A percentile compares a stretch with the other conserved stretches of the same genome.
These are phyloP conservation scores for Tremellales sp. DNA, from an alignment of 1,284 basidiomycete species.

Conservation along the genomic window DNA sequence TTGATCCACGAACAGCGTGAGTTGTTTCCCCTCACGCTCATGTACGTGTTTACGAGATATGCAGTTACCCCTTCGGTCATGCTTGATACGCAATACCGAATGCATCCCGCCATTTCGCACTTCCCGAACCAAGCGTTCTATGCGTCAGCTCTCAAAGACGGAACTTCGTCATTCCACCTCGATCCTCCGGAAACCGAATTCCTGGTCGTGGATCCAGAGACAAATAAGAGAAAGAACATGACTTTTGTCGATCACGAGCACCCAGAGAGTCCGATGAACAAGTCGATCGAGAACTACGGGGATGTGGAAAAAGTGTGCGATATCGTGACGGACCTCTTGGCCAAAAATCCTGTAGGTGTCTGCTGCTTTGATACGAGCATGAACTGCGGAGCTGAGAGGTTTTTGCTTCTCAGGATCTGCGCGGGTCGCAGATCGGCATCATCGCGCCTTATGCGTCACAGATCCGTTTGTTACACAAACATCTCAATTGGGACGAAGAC, in stretches of 20 bases:
- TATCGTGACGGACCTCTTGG: slow-evolving; percentile 70
- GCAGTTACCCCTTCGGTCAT: slow-evolving; percentile 69
- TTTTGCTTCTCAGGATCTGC: slow-evolving; percentile 53
- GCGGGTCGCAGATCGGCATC: slow-evolving; percentile 72
- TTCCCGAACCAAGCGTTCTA: slow-evolving; percentile 87
- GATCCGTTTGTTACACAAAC: slow-evolving; percentile 63
- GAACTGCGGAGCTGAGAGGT: background rate
- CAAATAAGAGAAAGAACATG: slow-evolving; percentile 45
- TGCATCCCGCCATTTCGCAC: slow-evolving; percentile 83
- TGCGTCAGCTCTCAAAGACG: slow-evolving; percentile 63
- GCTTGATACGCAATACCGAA: slow-evolving; percentile 88
- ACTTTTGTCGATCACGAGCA: slow-evolving; percentile 74
- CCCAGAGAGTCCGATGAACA: slow-evolving; percentile 61
- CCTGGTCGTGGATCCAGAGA: slow-evolving; percentile 15
- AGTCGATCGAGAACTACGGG: slow-evolving; percentile 66
- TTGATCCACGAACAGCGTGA: slow-evolving; percentile 71
- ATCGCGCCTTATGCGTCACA: slow-evolving; percentile 85
- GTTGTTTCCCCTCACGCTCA: slow-evolving; percentile 25
- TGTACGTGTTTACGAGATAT: background rate
- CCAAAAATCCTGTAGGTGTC: slow-evolving; percentile 62
- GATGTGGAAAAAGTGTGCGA: slow-evolving; percentile 74
- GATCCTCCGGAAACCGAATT: slow-evolving; percentile 58
- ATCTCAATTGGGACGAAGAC: slow-evolving; percentile 56
- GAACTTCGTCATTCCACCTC: slow-evolving; percentile 61
- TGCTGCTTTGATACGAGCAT: background rate